Evolutionary conservation across 225 moss, liverwort and hornwort genomes (phyloP), one percentile per base, ranked within the genome.

Genomic region (Pseudoscleropodium purum): DNA sequence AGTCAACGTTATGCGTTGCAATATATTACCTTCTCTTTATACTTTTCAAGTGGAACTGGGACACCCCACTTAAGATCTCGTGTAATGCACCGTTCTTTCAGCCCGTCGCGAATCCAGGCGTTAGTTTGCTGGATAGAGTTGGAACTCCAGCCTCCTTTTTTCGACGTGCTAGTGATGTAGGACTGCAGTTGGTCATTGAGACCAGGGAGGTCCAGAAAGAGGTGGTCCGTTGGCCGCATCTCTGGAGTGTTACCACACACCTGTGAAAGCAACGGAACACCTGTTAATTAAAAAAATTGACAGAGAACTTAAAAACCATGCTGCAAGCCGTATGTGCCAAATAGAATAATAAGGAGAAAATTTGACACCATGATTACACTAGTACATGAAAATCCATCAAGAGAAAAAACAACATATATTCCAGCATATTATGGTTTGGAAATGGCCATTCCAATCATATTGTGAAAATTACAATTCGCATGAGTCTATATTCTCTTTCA

Each of bases 31-130:
- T 98, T 98, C 15, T 97, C 92, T 88, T 97, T 97, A 63, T 96
- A 98, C 83, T 96, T 97, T 88, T 97, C 95, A 11, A 96, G 91
- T 70, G 98, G 98, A 82, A 98, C 97, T 87, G 95, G 95, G 54
- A 98, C 98, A 74, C 98, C 98, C 98, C 96, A 98, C 89, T 97
- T 98, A 15, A 98, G 92, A 90, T 98, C 98, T 84, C 98, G 94
- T 8, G 97, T 98, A 73, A 98, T 98, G 67, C 92, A 94, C 33
- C 96, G 94, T 85, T 96, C 95, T 82, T 98, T 98, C 64, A 98
- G 87, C 26, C 97, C 98, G 86, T 96, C 96, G 52, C 96, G 95
- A 69, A 98, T 97, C 98, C 98, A 98, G 16, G 98, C 97, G 61
- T 93, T 94, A 6, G 98, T 98, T 83, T 95, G 95, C 86, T 97